Evolutionary conservation across 371 early-diverging fungal species (phyloP).

Genomic region (Amoeboaphelidium occidentale): DNA sequence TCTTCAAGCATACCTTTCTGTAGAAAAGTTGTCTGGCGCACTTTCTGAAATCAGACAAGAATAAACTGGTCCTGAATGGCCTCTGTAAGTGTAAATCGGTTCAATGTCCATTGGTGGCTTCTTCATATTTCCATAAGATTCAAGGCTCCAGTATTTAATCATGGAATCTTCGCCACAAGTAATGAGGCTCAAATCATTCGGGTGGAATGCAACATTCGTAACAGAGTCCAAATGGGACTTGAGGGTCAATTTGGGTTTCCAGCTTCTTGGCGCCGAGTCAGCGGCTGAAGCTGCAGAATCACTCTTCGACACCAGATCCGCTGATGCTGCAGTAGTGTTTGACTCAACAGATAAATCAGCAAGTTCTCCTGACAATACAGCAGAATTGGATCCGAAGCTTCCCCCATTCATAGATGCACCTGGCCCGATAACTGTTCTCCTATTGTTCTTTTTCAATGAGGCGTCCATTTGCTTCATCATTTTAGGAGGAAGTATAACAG

Average conservation of each 20-base stretch:
- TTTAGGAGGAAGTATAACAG: too few relatives aligned
- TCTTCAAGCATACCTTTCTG: too few relatives aligned
- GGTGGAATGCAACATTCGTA: constrained; percentile 39
- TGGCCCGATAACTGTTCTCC: constrained; percentile 4
- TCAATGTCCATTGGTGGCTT: constrained; percentile 23
- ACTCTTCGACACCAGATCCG: background rate
- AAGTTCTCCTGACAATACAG: constrained; percentile 13
- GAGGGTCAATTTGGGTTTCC: constrained; percentile 29
- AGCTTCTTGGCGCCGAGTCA: constrained; percentile 16
- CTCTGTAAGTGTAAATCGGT: constrained; percentile 47
- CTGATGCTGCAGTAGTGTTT: background rate
- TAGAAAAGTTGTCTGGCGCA: constrained; percentile 4
- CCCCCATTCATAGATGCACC: constrained; percentile 9
- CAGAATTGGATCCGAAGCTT: constrained; percentile 9
- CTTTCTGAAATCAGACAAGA: constrained; percentile 32
- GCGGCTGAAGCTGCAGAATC: constrained; percentile 9
- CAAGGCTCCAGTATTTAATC: constrained; percentile 44
- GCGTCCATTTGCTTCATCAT: background rate
- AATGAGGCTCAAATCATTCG: constrained; percentile 26
- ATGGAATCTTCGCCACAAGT: constrained; percentile 65
- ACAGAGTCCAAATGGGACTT: constrained; percentile 57
- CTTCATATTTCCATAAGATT: constrained; percentile 6
- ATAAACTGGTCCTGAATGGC: constrained; percentile 43
- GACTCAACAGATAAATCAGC: constrained; percentile 9
- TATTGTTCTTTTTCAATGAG: background rate